Evolutionary conservation across 2,329 filamentous ascomycete genomes (phyloP), one percentile per base, ranked within the genome.

Genomic region (Emericellopsis cladophorae): DNA sequence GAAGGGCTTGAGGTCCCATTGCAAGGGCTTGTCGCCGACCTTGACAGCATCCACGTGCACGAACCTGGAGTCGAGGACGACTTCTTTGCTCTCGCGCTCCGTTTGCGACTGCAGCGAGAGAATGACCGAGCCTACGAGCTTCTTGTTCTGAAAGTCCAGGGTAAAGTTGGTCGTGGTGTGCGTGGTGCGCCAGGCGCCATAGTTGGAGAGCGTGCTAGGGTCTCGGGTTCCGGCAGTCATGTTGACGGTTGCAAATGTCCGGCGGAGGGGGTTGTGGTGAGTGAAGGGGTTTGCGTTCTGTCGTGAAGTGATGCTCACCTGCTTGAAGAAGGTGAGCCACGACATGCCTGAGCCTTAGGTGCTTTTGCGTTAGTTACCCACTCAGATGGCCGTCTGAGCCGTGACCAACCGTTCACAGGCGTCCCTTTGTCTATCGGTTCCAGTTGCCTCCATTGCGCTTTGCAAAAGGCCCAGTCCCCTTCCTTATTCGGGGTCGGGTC

Each of bases 171-270:
- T 84, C 16, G 76, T 81, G 16, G 87, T 92, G 65, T 95, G 88
- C 57, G 74, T 79, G 15, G 86, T 95, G 45, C 76, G 70, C 79
- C 87, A 95, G 42, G 82, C 79, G 60, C 85, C 79, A 63, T 95
- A 95, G 67, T 96, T 96, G 56, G 85, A 84, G 44, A 92, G 66
- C 22, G 92, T 95, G 60, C 88, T 93, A 40, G 88, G 88, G 64
- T 96, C 90, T 54, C 85, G 76, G 39, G 50, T 53, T 29, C 34
- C 31, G 21, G 43, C 37, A 12, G 26, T 29, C 41, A 47, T 45
- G 39, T 5, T 42, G 35, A 39, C 41, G 8, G 41, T 22, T 26
- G 41, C 37, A 32, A 43, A 40, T 11, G 23, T 29, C 29, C 41
- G 31, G 11, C 31, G 29, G 12, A 29, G 8, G 21, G 26, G 22